Conservation (phyloP, 176 grass and related monocot genomes). For the Avena atlantica region DNA sequence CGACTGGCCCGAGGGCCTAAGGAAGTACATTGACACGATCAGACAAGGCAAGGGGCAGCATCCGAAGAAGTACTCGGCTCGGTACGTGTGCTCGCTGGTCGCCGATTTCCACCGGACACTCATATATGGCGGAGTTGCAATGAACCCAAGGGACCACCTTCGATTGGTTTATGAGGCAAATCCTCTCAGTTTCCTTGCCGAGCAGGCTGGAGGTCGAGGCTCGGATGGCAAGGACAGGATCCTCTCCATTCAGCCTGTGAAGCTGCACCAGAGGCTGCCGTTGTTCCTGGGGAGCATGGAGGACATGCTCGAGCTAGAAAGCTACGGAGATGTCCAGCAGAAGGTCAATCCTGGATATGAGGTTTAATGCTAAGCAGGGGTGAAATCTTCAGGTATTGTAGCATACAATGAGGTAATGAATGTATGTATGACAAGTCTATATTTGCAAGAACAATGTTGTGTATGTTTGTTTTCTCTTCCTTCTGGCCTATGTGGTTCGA, state of each 20-base stretch:
- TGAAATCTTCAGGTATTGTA: conserved; percentile 22
- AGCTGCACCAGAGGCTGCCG: conserved; percentile 88
- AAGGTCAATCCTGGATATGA: conserved; percentile 95
- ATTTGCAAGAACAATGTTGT: background rate
- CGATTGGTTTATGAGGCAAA: conserved; percentile 89
- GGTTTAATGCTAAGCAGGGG: conserved; percentile 47
- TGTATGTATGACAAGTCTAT: background rate
- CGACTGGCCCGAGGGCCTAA: conserved; percentile 91
- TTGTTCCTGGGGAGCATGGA: conserved; percentile 88
- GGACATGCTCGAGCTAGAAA: conserved; percentile 95
- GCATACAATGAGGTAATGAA: background rate
- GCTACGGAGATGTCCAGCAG: conserved; percentile 84
- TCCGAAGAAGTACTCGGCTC: conserved; percentile 94
- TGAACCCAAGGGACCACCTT: conserved; percentile 98
- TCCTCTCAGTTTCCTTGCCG: conserved; percentile 87
- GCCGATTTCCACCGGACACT: conserved; percentile 90
- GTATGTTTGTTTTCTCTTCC: background rate
- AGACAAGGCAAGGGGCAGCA: conserved; percentile 90
- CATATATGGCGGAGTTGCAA: conserved; percentile 85
- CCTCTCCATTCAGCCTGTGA: conserved; percentile 84
- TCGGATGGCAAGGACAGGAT: conserved; percentile 85
- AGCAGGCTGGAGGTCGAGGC: conserved; percentile 82
- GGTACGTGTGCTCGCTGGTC: conserved; percentile 87
- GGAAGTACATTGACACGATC: conserved; percentile 85
- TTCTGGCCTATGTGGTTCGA: background rate